Evolutionary conservation across 352 stramenopile species (phyloP).

Genomic region (Globisporangium spiculum): DNA sequence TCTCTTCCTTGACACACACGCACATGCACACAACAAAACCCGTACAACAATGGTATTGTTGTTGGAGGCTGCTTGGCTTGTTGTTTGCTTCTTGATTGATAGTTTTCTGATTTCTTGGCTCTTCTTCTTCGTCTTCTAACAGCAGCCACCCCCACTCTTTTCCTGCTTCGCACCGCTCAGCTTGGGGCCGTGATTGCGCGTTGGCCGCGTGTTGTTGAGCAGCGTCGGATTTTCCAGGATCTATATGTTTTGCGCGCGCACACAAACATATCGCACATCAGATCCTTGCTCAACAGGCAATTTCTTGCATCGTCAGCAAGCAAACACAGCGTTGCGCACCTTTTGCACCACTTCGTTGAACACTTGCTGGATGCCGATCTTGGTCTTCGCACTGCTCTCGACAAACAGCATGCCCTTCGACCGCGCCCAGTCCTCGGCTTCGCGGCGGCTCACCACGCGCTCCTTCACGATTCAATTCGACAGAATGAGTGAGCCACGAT

Average conservation of each 20-base stretch:
- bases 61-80: not conserved
- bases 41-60: not conserved
- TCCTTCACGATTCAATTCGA: conserved; percentile 51
- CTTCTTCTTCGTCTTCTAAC: conserved; percentile 11
- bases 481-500: not conserved
- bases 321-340: conserved; percentile 38
- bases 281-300: not conserved
- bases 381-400: conserved; percentile 96
- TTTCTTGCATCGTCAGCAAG: not conserved
- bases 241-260: conserved; percentile 26
- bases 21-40: not conserved
- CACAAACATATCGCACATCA: conserved; percentile 3
- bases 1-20: not conserved
- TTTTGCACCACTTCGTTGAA: conserved; percentile 99
- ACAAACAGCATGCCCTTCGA: conserved; percentile 98
- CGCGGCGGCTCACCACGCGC: conserved; percentile 89
- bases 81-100: not conserved
- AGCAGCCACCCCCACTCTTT: conserved; percentile 43
- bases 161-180: conserved; percentile 53
- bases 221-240: conserved; percentile 90
- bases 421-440: conserved; percentile 95
- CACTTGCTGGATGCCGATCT: conserved; percentile 93
- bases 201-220: conserved; percentile 74
- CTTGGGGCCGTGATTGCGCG: conserved; percentile 33
- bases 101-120: not conserved